Base-by-base conservation (phyloP, 2,329 filamentous ascomycete species). In the Metarhizium album region DNA sequence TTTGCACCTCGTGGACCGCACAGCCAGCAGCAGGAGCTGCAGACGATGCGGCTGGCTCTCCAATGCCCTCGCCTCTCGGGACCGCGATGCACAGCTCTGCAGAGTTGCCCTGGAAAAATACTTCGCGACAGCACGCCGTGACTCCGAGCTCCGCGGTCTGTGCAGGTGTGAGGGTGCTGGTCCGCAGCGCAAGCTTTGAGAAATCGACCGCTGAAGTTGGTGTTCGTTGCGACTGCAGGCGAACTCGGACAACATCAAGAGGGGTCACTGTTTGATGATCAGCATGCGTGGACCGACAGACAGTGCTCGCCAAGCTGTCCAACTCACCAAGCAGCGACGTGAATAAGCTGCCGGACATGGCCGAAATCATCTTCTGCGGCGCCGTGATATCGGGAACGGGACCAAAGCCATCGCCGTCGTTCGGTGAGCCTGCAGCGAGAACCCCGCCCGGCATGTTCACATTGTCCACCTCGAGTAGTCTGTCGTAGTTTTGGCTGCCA, bases 161-260 rank as follows among this genome's bases (percentile, higher is more conserved):
- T 46, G 93, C 78, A 56, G 84, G 80, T 55, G 81, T 82, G 58
- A 83, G 65, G 63, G 79, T 82, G 58, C 76, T 64, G 59, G 77
- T 70, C 59, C 78, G 68, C 62, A 82, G 58, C 60, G 78, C 66
- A 65, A 84, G 67, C 67, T 75, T 73, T 63, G 78, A 70, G 58
- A 80, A 74, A 60, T 78, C 72, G 62, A 76, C 70, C 57, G 72
- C 66, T 59, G 78, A 72, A 52, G 67, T 63, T 54, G 75, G 67
- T 49, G 70, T 51, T 67, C 63, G 74, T 63, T 97, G 91, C 2
- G 93, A 91, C 69, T 98, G 93, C 49, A 95, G 76, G 55, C 93
- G 89, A 45, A 98, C 89, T 55, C 93, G 88, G 54, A 98, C 93
- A 55, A 98, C 93, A 64, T 98, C 93, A 48, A 98, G 83, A 45